Evolutionary conservation across 495 filamentous ascomycete genomes (phyloP), one percentile per base, ranked within the genome.

Genomic region (Xylaria flabelliformis): DNA sequence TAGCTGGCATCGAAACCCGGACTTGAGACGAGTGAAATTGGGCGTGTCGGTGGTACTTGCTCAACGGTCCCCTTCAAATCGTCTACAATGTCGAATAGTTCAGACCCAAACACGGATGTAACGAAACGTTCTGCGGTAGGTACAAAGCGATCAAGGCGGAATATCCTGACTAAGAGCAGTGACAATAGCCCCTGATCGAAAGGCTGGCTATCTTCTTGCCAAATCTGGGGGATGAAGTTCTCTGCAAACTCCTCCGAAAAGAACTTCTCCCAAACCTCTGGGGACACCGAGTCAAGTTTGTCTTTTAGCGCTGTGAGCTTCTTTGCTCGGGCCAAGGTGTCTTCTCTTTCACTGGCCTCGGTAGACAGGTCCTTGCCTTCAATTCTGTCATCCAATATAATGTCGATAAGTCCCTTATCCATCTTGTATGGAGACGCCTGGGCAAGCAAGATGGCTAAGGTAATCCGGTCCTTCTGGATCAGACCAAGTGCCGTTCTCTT

Each of bases 1-100:
- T 98, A 99, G 78, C 93, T 97, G 41, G 96, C 96, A 82, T 99
- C 96, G 80, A 98, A 99, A 67, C 96, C 96, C 67, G 96, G 95
- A 75, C 91, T 97, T 17, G 95, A 98, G 78, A 94, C 93, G 17
- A 99, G 88, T 34, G 96, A 90, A 77, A 99, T 93, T 21, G 96
- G 96, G 21, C 91, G 92, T 46, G 89, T 93, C 6, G 95, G 90
- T 1, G 90, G 89, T 69, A 98, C 93, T 81, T 97, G 93, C 48
- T 88, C 87, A 64, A 97, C 91, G 26, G 95, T 92, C 70, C 95
- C 89, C 81, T 91, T 89, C 34, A 99, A 87, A 79, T 98, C 94
- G 73, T 93, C 91, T 62, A 89, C 90, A 58, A 89, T 89, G 69
- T 97, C 93, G 65, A 97, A 88, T 19, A 98, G 80, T 50, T 90